Evolutionary conservation across 495 filamentous ascomycete genomes (phyloP).

Genomic region (Penicillium chermesinum): DNA sequence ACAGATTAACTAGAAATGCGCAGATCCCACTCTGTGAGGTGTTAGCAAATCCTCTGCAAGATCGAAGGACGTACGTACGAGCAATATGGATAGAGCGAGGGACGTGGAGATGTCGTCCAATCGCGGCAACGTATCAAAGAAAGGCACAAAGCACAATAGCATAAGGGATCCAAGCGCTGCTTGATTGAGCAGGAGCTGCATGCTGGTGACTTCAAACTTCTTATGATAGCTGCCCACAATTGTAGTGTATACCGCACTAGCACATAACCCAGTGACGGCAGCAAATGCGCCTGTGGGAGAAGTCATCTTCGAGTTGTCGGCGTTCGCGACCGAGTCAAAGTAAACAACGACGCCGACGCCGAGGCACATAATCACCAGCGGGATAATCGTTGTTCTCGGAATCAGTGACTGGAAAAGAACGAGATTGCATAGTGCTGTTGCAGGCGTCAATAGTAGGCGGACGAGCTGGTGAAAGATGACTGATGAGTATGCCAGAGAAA

Average conservation of each 20-base stretch:
- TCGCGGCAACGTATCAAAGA: constrained; percentile 56
- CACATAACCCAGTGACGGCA: constrained; percentile 57
- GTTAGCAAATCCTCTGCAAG: too few species aligned
- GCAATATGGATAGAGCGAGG: constrained; percentile 31
- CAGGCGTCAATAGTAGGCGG: constrained; percentile 65
- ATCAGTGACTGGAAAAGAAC: constrained; percentile 57
- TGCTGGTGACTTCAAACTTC: constrained; percentile 60
- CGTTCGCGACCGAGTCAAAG: constrained; percentile 55
- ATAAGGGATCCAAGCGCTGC: constrained; percentile 59
- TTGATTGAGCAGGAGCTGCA: constrained; percentile 71
- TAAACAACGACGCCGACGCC: constrained; percentile 68
- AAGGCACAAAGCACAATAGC: constrained; percentile 61
- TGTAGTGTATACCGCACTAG: constrained; percentile 64
- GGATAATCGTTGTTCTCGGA: constrained; percentile 35
- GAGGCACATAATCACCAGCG: constrained; percentile 59
- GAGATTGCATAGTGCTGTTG: constrained; percentile 62
- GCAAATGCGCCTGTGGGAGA: constrained; percentile 55
- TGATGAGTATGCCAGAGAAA: constrained; percentile 64
- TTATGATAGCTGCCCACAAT: constrained; percentile 64
- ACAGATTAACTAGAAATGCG: constrained; percentile 66
- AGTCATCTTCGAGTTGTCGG: constrained; percentile 43
- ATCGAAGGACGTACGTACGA: too few species aligned
- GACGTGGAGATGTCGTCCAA: constrained; percentile 43
- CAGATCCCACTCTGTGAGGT: constrained; percentile 44
- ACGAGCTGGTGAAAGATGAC: constrained; percentile 74